phyloP scores from a whole-genome alignment of 371 early-diverging fungal species.

The Cokeromyces recurvatus region DNA sequence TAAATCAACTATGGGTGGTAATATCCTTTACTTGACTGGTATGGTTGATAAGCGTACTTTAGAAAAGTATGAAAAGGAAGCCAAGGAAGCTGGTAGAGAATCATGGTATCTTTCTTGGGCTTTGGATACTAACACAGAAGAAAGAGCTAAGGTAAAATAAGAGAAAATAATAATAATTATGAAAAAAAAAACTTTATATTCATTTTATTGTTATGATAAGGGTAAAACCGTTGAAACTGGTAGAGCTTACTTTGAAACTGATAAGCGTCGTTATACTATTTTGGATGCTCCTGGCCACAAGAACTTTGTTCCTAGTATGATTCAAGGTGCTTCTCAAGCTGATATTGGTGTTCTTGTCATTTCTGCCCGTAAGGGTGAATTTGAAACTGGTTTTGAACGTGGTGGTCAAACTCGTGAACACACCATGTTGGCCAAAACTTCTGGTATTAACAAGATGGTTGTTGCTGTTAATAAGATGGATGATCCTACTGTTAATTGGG shows the following conservation, averaged over 20 bases:
- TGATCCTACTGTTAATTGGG: constrained; percentile 94
- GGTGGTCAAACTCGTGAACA: constrained; percentile 99
- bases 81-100: constrained; percentile 94
- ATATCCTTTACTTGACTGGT: constrained; percentile 91
- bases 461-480: constrained; percentile 99
- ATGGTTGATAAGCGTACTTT: constrained; percentile 99
- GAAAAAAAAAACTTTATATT: background rate
- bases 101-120: constrained; percentile 99
- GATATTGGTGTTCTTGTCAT: constrained; percentile 97
- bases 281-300: constrained; percentile 99
- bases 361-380: constrained; percentile 98
- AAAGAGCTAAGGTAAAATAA: constrained; percentile 82
- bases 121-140: constrained; percentile 93
- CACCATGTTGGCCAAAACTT: constrained; percentile 93
- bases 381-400: constrained; percentile 99
- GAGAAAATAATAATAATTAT: background rate
- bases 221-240: constrained; percentile 98
- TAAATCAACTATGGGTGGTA: constrained; percentile 99
- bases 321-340: constrained; percentile 95
- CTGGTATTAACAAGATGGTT: constrained; percentile 90
- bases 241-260: constrained; percentile 96
- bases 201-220: constrained; percentile 21
- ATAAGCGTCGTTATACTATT: constrained; percentile 91
- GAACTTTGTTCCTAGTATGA: constrained; percentile 99
- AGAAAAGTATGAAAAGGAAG: constrained; percentile 98